phyloP scores from a whole-genome alignment of 164 flowering plant genomes.

The Vitis rupestris region DNA sequence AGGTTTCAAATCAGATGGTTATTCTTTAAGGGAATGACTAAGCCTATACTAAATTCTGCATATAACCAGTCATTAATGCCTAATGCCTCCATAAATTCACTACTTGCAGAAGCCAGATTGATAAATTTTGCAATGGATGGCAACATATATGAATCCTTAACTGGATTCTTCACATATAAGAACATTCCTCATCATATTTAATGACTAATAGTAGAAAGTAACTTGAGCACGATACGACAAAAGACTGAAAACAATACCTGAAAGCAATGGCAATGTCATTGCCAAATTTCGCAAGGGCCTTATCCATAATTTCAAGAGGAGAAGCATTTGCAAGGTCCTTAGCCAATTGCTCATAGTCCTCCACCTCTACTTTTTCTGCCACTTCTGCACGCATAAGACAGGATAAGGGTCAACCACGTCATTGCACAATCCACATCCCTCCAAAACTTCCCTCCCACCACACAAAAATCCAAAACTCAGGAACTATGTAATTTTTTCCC shows the following conservation, averaged over 20 bases:
- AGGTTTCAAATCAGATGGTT: not conserved
- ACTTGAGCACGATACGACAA: not conserved
- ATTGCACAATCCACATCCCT: not conserved
- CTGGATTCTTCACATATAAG: no score
- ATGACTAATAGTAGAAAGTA: no score
- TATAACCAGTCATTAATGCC: no score
- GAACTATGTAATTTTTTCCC: no score
- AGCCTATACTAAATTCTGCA: no score
- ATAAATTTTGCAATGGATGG: no score
- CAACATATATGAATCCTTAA: no score
- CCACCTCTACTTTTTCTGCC: constrained; percentile 31
- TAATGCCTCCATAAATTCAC: no score
- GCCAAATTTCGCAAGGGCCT: constrained; percentile 66
- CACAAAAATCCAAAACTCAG: no score
- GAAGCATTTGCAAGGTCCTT: constrained; percentile 68
- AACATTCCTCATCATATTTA: no score
- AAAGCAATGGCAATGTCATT: constrained; percentile 90
- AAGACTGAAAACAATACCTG: constrained; percentile 42
- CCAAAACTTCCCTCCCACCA: no score
- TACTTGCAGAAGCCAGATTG: no score
- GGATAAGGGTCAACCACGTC: not conserved
- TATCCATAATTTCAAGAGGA: constrained; percentile 88
- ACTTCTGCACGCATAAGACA: constrained; percentile 34
- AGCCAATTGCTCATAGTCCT: constrained; percentile 57
- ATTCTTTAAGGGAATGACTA: not conserved